A percentile compares a stretch with the other conserved stretches of the same genome.
These are phyloP conservation scores for Cercis canadensis DNA, from an alignment of 306 rosid genomes.

Conservation along the genomic window DNA sequence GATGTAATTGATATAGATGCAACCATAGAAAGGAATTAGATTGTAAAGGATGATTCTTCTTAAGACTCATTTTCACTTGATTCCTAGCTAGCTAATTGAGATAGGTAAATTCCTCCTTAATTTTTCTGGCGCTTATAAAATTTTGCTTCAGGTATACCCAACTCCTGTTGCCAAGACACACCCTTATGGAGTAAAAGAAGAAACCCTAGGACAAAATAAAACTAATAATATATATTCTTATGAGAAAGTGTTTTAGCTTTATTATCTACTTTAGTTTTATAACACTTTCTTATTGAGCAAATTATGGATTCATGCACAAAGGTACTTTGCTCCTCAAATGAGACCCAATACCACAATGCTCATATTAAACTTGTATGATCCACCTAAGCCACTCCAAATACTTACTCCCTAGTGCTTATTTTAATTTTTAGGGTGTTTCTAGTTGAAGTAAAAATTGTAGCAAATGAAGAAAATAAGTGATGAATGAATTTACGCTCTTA, in stretches of 20 bases:
- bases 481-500: too few relatives aligned
- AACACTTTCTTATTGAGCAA: background rate
- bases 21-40: background rate
- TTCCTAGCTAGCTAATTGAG: background rate
- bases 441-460: too few relatives aligned
- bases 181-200: background rate
- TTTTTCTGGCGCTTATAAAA: too few relatives aligned
- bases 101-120: too few relatives aligned
- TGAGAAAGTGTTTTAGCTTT: conserved; percentile 9
- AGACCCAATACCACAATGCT: background rate
- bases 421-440: background rate
- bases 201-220: conserved; percentile 15
- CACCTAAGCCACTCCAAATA: background rate
- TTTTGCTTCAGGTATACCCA: background rate
- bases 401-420: too few relatives aligned
- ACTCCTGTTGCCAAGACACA: background rate
- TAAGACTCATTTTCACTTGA: background rate
- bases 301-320: background rate
- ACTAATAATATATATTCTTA: conserved; percentile 10
- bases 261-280: background rate
- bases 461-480: too few relatives aligned
- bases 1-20: too few relatives aligned
- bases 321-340: background rate
- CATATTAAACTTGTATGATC: background rate
- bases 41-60: background rate